A percentile compares a stretch with the other conserved stretches of the same genome.
These are phyloP conservation scores for Wickerhamomyces bisporus DNA, from an alignment of 805 yeast genomes.

Conservation along the genomic window DNA sequence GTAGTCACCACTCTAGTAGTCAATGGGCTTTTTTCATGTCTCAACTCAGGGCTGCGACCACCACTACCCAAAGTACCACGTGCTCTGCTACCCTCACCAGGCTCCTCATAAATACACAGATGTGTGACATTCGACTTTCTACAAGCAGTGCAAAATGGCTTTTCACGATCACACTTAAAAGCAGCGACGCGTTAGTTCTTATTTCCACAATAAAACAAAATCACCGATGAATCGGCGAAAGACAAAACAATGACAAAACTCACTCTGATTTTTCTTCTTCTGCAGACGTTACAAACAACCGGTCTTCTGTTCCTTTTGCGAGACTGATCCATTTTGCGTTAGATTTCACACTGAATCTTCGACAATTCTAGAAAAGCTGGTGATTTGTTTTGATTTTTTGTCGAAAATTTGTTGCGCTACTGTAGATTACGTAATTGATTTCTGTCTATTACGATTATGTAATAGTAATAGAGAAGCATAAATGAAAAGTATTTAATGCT, in stretches of 20 bases:
- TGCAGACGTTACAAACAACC: conserved; percentile 25
- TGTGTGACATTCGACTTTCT: conserved; percentile 21
- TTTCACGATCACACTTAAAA: conserved; percentile 23
- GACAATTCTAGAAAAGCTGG: background rate
- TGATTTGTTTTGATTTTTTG: background rate
- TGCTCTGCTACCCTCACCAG: conserved; percentile 1
- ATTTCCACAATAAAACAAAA: conserved; percentile 5
- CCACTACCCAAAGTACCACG: background rate
- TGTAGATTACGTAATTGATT: no score
- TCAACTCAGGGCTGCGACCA: background rate
- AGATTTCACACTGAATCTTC: no score
- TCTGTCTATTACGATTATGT: background rate
- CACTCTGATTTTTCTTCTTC: conserved; percentile 26
- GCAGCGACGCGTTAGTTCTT: conserved; percentile 3
- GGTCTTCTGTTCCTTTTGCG: conserved; percentile 20
- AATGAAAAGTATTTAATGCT: no score
- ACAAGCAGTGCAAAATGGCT: conserved; percentile 23
- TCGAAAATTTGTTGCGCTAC: background rate
- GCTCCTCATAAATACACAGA: conserved; percentile 22
- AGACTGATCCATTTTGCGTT: no score
- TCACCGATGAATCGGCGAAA: background rate
- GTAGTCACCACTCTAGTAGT: conserved; percentile 4
- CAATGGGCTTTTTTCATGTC: background rate
- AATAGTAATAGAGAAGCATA: no score
- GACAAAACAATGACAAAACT: conserved; percentile 7